Base-by-base conservation (phyloP, 139 green algal genomes). In the Tetradesmus obliquus region DNA sequence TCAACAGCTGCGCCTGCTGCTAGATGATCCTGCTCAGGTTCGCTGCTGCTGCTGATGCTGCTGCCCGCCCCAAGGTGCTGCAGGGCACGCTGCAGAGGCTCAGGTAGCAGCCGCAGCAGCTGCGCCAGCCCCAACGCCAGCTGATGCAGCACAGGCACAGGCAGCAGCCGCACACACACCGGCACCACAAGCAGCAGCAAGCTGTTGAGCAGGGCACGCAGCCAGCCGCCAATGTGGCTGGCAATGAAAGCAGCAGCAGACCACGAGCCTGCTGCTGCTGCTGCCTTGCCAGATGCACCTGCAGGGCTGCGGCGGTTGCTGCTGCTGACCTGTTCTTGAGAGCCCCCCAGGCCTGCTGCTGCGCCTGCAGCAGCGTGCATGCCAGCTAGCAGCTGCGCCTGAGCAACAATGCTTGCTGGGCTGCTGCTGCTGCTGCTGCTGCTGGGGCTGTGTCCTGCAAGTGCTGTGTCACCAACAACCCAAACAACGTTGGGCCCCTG, bases 141-240 rank as follows among this genome's bases (percentile, higher is more conserved):
- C 57, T 79, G 55, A 2, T 58, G 6, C 55, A 91, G 57, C 13
- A 87, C 9, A 10, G 53, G 88, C 57, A 91, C 88, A 19, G 88
- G 88, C 88, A 91, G 88, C 57, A 91, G 17, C 76, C 88, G 55
- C 88, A 91, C 88, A 62, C 80, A 71, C 55, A 91, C 22, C 13
- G 88, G 88, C 76, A 91, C n/a, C 54, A 86, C 88, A 24, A 91
- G 55, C 55, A 91, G 76, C 55, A 86, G 24, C 6, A 91, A 22
- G 76, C 76, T 86, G 57, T 91, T 91, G 1, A 91, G 20, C 22
- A n/a, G 15, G 20, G 55, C 55, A 13, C 10, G 54, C 19, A 91
- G n/a, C 76, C 76, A 91, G 8, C 2, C 5, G 20, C 86, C 57
- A 58, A 90, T 3, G 2, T 72, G 22, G 54, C 20, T 51, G 17